Evolutionary conservation across 345 rosid species (phyloP).

Genomic region (Camelina hispida): DNA sequence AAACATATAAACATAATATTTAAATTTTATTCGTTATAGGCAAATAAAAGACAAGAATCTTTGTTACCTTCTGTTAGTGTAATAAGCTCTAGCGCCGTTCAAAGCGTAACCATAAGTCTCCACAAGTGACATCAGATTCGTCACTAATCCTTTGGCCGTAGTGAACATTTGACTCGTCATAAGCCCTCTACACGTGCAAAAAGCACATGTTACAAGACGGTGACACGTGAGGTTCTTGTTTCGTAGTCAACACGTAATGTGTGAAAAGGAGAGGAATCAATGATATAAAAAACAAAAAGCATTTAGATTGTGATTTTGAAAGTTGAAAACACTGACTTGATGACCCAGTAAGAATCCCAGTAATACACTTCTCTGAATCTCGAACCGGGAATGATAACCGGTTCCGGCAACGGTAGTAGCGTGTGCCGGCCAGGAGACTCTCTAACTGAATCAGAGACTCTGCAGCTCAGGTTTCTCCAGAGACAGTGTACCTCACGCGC

Average conservation of each 20-base stretch:
- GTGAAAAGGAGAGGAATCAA: background rate
- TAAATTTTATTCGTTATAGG: background rate
- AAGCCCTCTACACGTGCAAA: constrained; percentile 69
- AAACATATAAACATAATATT: background rate
- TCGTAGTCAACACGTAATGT: constrained; percentile 31
- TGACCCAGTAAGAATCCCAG: constrained; percentile 97
- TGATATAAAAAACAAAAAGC: background rate
- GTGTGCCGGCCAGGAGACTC: constrained; percentile 69
- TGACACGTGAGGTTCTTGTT: constrained; percentile 23
- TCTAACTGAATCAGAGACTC: constrained; percentile 56
- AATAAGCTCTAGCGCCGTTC: constrained; percentile 83
- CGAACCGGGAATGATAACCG: constrained; percentile 77
- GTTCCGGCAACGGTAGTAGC: constrained; percentile 73
- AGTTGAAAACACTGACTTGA: constrained; percentile 68
- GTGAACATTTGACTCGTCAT: constrained; percentile 81
- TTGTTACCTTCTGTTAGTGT: constrained; percentile 80
- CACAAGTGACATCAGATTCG: constrained; percentile 69
- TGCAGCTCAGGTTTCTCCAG: constrained; percentile 77
- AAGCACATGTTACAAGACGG: constrained; percentile 1
- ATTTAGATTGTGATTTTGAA: background rate
- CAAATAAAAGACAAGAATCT: background rate
- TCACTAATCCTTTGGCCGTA: constrained; percentile 75
- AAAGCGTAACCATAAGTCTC: constrained; percentile 75
- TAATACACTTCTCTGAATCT: constrained; percentile 89
- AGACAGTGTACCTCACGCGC: constrained; percentile 78